Base-by-base conservation (phyloP, 1,284 basidiomycete genomes). In the Crepidotus sp. region DNA sequence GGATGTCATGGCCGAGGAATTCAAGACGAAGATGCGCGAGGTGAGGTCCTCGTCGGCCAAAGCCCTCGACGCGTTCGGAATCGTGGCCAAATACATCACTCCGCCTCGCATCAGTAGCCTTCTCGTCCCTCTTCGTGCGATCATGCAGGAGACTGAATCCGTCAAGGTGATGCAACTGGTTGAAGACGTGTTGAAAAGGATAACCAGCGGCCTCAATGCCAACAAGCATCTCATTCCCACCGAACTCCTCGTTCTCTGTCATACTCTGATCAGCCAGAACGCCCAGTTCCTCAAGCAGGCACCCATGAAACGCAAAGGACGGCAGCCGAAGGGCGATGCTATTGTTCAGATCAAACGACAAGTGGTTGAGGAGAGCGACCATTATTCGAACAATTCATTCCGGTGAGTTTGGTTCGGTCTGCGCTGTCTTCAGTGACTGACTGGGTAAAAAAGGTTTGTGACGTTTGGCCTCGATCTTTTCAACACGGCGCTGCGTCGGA, bases 1-100 rank as follows among this genome's bases (percentile, higher is more conserved):
- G 60, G 92, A 98, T 57, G 84, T 89, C 0, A 79, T 83, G 40
- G 74, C 83, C 3, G 91, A 95, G 54, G 94, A 86, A 19, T 96
- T 93, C 77, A 91, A 85, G 68, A 95, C 92, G 13, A 96, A 91
- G 64, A 87, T 92, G 79, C 76, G 84, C 17, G 93, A 97, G 65
- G 93, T 94, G 15, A 76, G 82, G 31, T 73, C 78, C 3, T 88
- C 90, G 6, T 70, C 78, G 1, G 80, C 85, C 13, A 83, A 83
- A 57, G 89, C 83, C 3, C 67, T 93, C 35, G 91, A 97, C 60
- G 82, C 86, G 0, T 90, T 95, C 57, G 76, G 81, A 18, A 76
- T 93, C 48, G 66, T 86, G n/a, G 80, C 91, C 3, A 81, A 80
- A 48, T 69, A 77, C 53, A 75, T 92, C 47, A 83, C 84, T 0